phyloP scores from a whole-genome alignment of 208 protist genomes.

The Acanthamoeba castellanii region DNA sequence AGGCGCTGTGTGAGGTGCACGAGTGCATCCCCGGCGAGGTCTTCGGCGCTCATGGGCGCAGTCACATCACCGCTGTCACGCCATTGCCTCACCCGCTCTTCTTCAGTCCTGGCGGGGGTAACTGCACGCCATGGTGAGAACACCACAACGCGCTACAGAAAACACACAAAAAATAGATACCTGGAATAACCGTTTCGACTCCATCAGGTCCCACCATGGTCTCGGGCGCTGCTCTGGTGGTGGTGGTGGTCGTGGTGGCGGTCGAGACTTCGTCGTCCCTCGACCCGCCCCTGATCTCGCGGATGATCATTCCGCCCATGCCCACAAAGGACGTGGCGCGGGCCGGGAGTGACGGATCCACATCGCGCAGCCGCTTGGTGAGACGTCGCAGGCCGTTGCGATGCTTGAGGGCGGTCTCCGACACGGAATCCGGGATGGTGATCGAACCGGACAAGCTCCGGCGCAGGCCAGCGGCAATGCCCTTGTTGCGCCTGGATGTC shows the following conservation, averaged over 20 bases:
- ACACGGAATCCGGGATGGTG: slow-evolving; percentile 21
- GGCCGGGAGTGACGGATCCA: slow-evolving; percentile 27
- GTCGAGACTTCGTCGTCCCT: not conserved
- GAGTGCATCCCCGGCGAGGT: slow-evolving; percentile 20
- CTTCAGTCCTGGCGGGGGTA: not conserved
- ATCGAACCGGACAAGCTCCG: slow-evolving; percentile 8
- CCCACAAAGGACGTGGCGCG: not conserved
- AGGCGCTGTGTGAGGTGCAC: slow-evolving; percentile 26
- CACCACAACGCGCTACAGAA: not conserved
- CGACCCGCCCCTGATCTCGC: not conserved
- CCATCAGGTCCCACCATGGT: not conserved
- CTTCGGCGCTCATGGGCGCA: not conserved
- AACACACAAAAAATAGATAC: not conserved
- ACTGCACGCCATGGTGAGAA: not conserved
- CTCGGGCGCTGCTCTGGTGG: not conserved
- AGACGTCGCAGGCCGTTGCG: slow-evolving; percentile 26
- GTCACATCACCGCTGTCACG: not conserved
- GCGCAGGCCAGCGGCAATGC: not conserved
- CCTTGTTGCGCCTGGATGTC: not conserved
- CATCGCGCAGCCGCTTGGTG: slow-evolving; percentile 19
- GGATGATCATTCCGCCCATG: slow-evolving; percentile 10
- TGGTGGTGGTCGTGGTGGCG: not conserved
- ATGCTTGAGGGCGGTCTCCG: slow-evolving; percentile 28
- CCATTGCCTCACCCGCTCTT: not conserved
- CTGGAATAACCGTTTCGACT: not conserved